Base-by-base conservation (phyloP, 208 protist genomes). In the Phytomonas sp. region DNA sequence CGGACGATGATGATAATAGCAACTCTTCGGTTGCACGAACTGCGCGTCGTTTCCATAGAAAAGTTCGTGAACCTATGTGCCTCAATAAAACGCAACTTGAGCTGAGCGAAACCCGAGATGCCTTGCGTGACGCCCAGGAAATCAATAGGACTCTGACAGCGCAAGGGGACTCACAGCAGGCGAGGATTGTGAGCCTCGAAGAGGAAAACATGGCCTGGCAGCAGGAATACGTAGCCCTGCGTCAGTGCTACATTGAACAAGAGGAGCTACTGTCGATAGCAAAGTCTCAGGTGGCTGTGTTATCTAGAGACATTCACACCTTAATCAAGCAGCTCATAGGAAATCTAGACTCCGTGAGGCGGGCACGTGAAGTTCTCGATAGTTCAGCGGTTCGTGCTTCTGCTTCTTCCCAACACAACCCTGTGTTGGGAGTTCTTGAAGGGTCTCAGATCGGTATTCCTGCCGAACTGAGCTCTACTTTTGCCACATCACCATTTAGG, bases 171-270 rank as follows among this genome's bases (percentile, higher is more conserved):
- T 67, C 53, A 31, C 79, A 85, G 64, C 51, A 72, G 6, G 60
- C 68, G 32, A 60, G 73, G 28, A 36, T 84, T 15, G 59, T 72
- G 26, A 71, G 66, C 34, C 65, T 82, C 15, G 70, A 79, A 36
- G 83, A 93, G 60, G 91, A 96, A 73, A 74, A 74, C n/a, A 53
- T 26, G 15, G 60, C 79, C 31, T 96, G 91, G 91, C 80, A 94
- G 67, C 69, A 77, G 40, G 82, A 84, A 53, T 85, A 87, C 63
- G 60, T 67, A 6, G 75, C 64, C 3, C 67, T 85, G n/a, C 67
- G 43, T 60, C 79, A 79, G 28, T 73, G 74, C 33, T 29, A 82
- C n/a, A 73, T 60, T 11, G 71, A 69, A 2, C 74, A 81, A 29
- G 65, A 78, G 5, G 46, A 56, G 46, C 20, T 56, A 56, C 46